phyloP scores from a whole-genome alignment of 2,329 filamentous ascomycete genomes.

The Diaporthe ilicicola region DNA sequence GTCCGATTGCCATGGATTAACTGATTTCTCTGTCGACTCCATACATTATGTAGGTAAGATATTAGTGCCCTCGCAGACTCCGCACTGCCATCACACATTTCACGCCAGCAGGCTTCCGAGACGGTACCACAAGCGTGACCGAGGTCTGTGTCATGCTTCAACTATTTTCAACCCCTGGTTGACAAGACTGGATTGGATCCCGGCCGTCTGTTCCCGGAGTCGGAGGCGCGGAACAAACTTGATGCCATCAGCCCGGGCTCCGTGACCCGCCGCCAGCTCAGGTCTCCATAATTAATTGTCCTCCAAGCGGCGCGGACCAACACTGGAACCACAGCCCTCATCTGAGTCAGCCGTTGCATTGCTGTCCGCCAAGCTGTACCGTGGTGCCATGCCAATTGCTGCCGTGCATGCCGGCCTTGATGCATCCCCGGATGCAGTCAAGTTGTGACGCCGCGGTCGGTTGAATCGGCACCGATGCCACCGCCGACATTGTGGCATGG shows the following conservation, averaged over 20 bases:
- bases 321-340: slow-evolving; percentile 1
- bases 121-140: not conserved
- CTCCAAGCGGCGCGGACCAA: not conserved
- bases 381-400: not conserved
- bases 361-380: not conserved
- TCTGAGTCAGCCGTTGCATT: slow-evolving; percentile 7
- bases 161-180: not conserved
- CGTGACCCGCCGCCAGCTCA: slow-evolving; percentile 2
- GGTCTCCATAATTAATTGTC: not conserved
- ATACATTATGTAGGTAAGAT: not conserved
- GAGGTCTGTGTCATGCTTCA: not conserved
- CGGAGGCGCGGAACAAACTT: slow-evolving; percentile 2
- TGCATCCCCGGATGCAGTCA: not conserved
- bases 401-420: not conserved
- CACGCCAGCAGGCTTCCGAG: not conserved
- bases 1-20: not conserved
- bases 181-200: not conserved
- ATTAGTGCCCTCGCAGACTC: not conserved
- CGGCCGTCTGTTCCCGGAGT: slow-evolving; percentile 1
- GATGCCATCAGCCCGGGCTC: slow-evolving; percentile 13
- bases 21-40: not conserved
- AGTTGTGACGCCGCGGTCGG: not conserved
- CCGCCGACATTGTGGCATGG: slow-evolving; percentile 1
- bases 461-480: slow-evolving; percentile 15
- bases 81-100: not conserved